Evolutionary conservation across 495 filamentous ascomycete genomes (phyloP), one percentile per base, ranked within the genome.

Genomic region (Ascodesmis nigricans): DNA sequence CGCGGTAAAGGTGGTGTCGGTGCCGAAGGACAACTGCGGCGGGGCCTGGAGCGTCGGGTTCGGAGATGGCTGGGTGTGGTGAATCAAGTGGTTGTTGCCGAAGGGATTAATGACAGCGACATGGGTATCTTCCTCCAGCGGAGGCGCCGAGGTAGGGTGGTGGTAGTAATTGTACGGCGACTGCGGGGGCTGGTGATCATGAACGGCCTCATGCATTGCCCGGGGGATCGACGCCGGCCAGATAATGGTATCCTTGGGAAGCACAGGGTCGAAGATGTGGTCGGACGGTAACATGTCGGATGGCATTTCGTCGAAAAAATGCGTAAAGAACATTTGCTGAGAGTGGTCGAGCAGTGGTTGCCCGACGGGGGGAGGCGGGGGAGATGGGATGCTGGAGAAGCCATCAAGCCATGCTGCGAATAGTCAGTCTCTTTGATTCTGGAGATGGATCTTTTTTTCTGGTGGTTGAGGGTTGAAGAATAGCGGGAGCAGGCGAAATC

Each of bases 21-120:
- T 51, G 4, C 48, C 48, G 21, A 50, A 52, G 31, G 46, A 46
- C 14, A 52, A 32, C 18, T 44, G 38, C 23, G 34, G 39, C 28
- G 43, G 43, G 19, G 29, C 39, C 21, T 26, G 43, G 21, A 40
- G 28, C 22, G 42, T 38, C 16, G 39, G 23, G n/a, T n/a, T n/a
- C 5, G 45, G 16, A 6, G 44, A 32, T n/a, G n/a, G n/a, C 18
- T 50, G 42, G 26, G 40, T 38, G 15, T 40, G 43, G 19, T 44
- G 35, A 3, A 52, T 8, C 23, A 43, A 43, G 17, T 50, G 48
- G 26, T 21, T 41, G 23, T n/a, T 21, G 11, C 22, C 32, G 29
- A 52, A 52, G n/a, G 47, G 40, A 21, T 44, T 51, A 29, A 52
- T 43, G n/a, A n/a, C n/a, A n/a, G n/a, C n/a, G n/a, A n/a, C n/a